Evolutionary conservation across 495 filamentous ascomycete genomes (phyloP).

Genomic region (Lepidopterella palustris): DNA sequence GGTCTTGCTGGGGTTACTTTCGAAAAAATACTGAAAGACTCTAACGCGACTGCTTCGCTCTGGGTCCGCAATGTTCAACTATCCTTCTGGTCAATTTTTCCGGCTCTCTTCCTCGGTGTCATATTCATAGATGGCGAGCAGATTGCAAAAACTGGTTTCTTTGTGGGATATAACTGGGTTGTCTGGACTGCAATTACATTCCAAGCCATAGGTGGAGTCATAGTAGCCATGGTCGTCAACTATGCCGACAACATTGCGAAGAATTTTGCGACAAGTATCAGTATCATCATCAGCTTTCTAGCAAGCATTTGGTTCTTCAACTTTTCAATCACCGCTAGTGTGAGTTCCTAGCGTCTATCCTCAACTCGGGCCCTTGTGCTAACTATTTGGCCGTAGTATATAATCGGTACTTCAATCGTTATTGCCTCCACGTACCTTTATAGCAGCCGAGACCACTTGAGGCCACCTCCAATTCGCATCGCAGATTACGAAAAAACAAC

Average conservation of each 20-base stretch:
- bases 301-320: slow-evolving; percentile 82
- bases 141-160: slow-evolving; percentile 79
- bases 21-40: slow-evolving; percentile 89
- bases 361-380: background rate
- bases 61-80: slow-evolving; percentile 95
- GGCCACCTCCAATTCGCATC: slow-evolving; percentile 66
- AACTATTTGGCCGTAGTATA: slow-evolving; percentile 51
- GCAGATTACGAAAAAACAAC: slow-evolving; percentile 69
- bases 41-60: slow-evolving; percentile 53
- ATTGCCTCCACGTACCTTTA: slow-evolving; percentile 80
- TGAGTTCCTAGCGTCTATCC: slow-evolving; percentile 43
- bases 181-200: slow-evolving; percentile 81
- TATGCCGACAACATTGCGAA: slow-evolving; percentile 85
- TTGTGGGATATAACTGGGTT: slow-evolving; percentile 84
- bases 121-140: slow-evolving; percentile 77
- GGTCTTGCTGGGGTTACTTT: slow-evolving; percentile 86
- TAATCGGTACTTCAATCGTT: slow-evolving; percentile 71
- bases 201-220: slow-evolving; percentile 76
- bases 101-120: slow-evolving; percentile 78
- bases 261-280: slow-evolving; percentile 87
- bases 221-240: slow-evolving; percentile 77
- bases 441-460: slow-evolving; percentile 46
- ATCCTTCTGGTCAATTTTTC: slow-evolving; percentile 83
- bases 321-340: slow-evolving; percentile 60
- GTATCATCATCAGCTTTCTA: slow-evolving; percentile 75